Base-by-base conservation (phyloP, 202 grass and related monocot genomes). In the Digitaria exilis region DNA sequence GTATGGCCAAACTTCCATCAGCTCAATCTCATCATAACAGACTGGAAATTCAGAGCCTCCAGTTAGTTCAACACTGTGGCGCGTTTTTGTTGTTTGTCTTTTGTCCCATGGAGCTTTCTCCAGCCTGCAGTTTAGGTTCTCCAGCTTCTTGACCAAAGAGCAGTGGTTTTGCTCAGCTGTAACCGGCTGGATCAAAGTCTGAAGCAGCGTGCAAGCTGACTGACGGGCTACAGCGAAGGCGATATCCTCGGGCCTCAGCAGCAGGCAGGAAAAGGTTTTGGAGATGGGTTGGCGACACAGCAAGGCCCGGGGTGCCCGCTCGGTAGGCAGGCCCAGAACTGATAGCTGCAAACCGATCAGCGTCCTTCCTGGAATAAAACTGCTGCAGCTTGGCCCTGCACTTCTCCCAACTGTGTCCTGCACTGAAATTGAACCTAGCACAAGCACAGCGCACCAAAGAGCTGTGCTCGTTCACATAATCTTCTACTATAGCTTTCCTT, bases 11-110 rank as follows among this genome's bases (percentile, higher is more conserved):
- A 61, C 61, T 69, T 61, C 16, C 21, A 65, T 37, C 59, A 50
- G 60, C 46, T 58, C 25, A 25, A 60, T 60, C 14, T 59, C 67
- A 68, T 69, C 58, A 86, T 74, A 69, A 37, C 21, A 24, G 50
- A 26, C 22, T 13, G 41, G 54, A 64, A 79, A 71, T 46, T 71
- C 83, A 85, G 65, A 71, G 54, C 55, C 30, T 19, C 28, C 69
- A 32, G 69, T 51, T 62, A 61, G 65, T 71, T 68, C 64, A 62
- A 51, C 49, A 59, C 2, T 32, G 45, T 37, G 21, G 54, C 35
- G 58, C 1, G 69, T 26, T 21, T 30, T 29, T 39, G 28, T 22
- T 61, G 22, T 62, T 71, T 28, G 56, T 85, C 21, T 50, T 78
- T 84, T 59, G 62, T 69, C 37, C 13, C 48, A 34, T 68, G 72